Conservation (phyloP, 805 yeast genomes). For the Candida parachauliodes region DNA sequence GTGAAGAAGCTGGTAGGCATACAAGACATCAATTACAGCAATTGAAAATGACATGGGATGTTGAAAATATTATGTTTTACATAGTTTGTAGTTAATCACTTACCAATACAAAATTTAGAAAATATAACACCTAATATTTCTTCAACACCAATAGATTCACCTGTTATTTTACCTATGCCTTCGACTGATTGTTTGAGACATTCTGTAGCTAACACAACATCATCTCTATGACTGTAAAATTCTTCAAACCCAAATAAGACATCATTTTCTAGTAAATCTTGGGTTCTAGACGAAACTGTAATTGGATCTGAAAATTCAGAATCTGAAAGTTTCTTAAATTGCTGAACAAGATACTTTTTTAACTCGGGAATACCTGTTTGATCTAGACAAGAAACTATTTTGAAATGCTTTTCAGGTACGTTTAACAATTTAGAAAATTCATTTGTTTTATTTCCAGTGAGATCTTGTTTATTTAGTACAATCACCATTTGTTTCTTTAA, state of each 20-base stretch:
- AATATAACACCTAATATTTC: slow-evolving; percentile 90
- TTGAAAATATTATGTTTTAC: slow-evolving; percentile 34
- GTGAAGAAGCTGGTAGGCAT: slow-evolving; percentile 37
- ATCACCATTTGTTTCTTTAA: slow-evolving; percentile 33
- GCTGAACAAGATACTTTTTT: slow-evolving; percentile 33
- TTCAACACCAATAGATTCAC: slow-evolving; percentile 82
- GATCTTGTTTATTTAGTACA: slow-evolving; percentile 60
- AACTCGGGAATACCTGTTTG: slow-evolving; percentile 55
- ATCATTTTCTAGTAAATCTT: slow-evolving; percentile 70
- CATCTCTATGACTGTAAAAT: slow-evolving; percentile 55
- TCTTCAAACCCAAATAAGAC: slow-evolving; percentile 72
- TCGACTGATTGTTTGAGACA: slow-evolving; percentile 69
- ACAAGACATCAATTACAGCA: slow-evolving; percentile 46
- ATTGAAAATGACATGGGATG: slow-evolving; percentile 44
- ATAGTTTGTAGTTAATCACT: slow-evolving; percentile 44
- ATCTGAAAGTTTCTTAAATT: slow-evolving; percentile 48
- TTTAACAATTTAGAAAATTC: slow-evolving; percentile 12
- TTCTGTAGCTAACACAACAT: slow-evolving; percentile 78
- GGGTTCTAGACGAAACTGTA: slow-evolving; percentile 68
- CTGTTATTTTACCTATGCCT: slow-evolving; percentile 91
- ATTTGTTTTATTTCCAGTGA: slow-evolving; percentile 21
- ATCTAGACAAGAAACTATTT: slow-evolving; percentile 56
- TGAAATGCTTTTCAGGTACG: slow-evolving; percentile 14
- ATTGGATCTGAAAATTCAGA: slow-evolving; percentile 60
- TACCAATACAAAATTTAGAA: slow-evolving; percentile 91